phyloP scores from a whole-genome alignment of 176 grass and related monocot genomes.

The Cocos nucifera region DNA sequence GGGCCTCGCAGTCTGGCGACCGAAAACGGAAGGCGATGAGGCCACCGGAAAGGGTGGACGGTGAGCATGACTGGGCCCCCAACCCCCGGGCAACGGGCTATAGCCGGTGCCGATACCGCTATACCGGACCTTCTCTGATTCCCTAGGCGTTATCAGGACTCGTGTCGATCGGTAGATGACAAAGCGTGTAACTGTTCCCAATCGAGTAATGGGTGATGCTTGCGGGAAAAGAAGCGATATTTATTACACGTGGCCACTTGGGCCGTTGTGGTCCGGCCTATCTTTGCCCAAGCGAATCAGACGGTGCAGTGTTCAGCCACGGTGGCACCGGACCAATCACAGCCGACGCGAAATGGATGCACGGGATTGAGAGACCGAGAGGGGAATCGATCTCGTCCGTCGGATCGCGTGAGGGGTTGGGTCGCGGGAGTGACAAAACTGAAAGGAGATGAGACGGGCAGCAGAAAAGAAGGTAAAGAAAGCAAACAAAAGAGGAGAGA shows the following conservation, averaged over 20 bases:
- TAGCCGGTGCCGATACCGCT: no score
- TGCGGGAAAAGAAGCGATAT: neutral
- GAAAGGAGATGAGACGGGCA: neutral
- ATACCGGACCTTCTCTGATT: no score
- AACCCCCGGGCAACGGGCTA: no score
- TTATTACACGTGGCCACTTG: neutral
- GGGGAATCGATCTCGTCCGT: neutral
- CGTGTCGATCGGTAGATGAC: no score
- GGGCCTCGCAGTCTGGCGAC: no score
- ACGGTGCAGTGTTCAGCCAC: neutral
- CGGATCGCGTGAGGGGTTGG: neutral
- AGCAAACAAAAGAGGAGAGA: conserved; percentile 1
- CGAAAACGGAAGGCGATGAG: no score
- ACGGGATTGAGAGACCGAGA: neutral
- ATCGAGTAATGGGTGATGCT: neutral
- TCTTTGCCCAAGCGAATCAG: neutral
- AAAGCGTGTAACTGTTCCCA: neutral
- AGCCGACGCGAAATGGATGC: neutral
- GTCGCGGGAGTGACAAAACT: neutral
- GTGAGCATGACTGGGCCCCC: no score
- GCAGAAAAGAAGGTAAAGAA: no score
- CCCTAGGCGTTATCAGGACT: no score
- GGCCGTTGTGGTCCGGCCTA: neutral
- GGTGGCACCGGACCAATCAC: neutral
- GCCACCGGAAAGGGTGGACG: no score